Base-by-base conservation (phyloP, 2,329 filamentous ascomycete genomes). In the Pestalotiopsis sp. region DNA sequence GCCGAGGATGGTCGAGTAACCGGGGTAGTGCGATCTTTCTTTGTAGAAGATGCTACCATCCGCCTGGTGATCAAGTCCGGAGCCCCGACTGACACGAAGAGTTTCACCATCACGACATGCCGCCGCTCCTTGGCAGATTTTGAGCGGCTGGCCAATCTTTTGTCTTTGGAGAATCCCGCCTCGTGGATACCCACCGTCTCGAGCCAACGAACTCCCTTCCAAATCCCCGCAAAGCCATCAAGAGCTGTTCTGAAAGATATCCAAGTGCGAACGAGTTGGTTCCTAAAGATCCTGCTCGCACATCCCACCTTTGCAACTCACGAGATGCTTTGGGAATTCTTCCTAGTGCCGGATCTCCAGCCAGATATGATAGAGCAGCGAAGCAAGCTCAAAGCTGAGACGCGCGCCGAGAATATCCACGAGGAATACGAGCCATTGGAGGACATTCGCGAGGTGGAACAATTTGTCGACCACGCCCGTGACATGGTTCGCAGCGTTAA, bases 251-350 rank as follows among this genome's bases (percentile, higher is more conserved):
- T 99, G 52, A 92, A 94, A 71, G 94, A 98, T 74, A 92, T 95
- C 65, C 97, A 99, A 78, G 83, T 94, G 59, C 90, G 92, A 17
- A 89, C 97, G 23, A 94, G 99, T 80, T 92, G 90, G 73, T 98
- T 98, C 75, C 83, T 99, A 73, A 93, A 93, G 72, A 93, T 94
- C 20, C 87, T 99, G 71, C 86, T 99, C 31, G 86, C 89, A 9
- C 96, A 99, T 76, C 92, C 95, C 3, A 98, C 96, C 0, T 98
- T 99, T 77, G 89, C 94, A 0, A 97, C 93, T 0, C 97, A 99
- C 77, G 96, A 99, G 82, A 94, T 98, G 87, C 87, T 99, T 2
- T 99, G 96, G 97, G 96, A 99, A 75, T 99, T 99, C 82, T 97
- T 99, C 80, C 87, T 99, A 0, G 95, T 99, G 13, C 96, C 96